Percentiles rank a stretch among this genome's conserved stretches.
Evolutionary conservation across 495 filamentous ascomycete genomes (phyloP).

Genomic region (Lasiosphaeriaceae sp.): DNA sequence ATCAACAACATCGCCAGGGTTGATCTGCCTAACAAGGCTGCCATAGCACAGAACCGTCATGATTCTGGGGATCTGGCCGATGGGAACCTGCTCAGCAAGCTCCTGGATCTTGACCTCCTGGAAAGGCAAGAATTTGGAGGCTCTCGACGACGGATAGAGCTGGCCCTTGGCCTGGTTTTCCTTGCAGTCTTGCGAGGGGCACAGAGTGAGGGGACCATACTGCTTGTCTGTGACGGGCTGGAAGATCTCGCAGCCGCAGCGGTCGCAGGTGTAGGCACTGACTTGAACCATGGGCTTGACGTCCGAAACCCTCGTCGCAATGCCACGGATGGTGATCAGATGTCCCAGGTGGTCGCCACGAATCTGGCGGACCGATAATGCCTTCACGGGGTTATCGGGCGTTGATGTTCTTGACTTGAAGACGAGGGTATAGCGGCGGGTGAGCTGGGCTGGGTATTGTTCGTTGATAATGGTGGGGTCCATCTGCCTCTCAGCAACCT

Average conservation of each 20-base stretch:
- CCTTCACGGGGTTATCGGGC: constrained; percentile 69
- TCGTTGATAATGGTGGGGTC: constrained; percentile 55
- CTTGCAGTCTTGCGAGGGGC: constrained; percentile 82
- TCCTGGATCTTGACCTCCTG: constrained; percentile 99
- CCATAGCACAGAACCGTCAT: constrained; percentile 89
- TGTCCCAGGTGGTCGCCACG: constrained; percentile 87
- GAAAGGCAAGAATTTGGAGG: constrained; percentile 95
- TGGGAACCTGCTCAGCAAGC: constrained; percentile 95
- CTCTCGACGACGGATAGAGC: constrained; percentile 85
- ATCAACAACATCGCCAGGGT: constrained; percentile 91
- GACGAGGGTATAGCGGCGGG: constrained; percentile 87
- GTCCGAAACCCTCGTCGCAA: constrained; percentile 91
- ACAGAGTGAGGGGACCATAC: constrained; percentile 79
- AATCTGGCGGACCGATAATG: constrained; percentile 88
- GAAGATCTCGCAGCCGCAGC: constrained; percentile 95
- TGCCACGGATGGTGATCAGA: constrained; percentile 91
- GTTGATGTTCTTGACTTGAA: constrained; percentile 85
- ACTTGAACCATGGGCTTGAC: constrained; percentile 97
- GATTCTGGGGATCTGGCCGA: constrained; percentile 91
- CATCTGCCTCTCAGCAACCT: constrained; percentile 62
- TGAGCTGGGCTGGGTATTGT: constrained; percentile 86
- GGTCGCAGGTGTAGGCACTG: constrained; percentile 95
- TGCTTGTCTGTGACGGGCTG: constrained; percentile 91
- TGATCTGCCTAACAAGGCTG: constrained; percentile 75
- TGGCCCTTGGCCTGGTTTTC: constrained; percentile 90